These are phyloP conservation scores for Sinapis alba DNA, from an alignment of 441 rosid species.

Conservation along the genomic window DNA sequence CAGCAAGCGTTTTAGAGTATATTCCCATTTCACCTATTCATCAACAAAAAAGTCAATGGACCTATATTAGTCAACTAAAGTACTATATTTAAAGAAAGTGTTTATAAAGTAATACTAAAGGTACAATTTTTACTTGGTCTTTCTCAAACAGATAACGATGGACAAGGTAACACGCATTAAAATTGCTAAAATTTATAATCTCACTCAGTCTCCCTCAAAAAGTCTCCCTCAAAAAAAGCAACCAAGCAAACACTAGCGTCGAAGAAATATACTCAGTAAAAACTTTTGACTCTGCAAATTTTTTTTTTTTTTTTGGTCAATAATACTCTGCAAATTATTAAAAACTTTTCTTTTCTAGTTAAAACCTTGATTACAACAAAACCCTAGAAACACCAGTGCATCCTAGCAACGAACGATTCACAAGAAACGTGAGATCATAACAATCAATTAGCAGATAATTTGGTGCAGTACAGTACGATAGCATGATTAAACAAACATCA, in stretches of 20 bases:
- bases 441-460: neutral
- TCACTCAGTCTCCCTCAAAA: slow-evolving; percentile 19
- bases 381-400: neutral
- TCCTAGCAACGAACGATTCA: neutral
- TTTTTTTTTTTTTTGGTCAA: no score
- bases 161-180: slow-evolving; percentile 19
- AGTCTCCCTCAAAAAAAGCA: slow-evolving; percentile 9
- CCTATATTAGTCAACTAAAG: neutral
- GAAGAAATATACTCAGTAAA: slow-evolving; percentile 3
- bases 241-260: slow-evolving; percentile 14
- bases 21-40: slow-evolving; percentile 56
- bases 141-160: slow-evolving; percentile 15
- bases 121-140: neutral
- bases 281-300: slow-evolving; percentile 7
- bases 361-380: slow-evolving; percentile 7
- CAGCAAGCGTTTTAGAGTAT: slow-evolving; percentile 25
- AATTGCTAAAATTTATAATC: neutral
- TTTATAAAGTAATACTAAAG: slow-evolving; percentile 9
- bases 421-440: neutral
- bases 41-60: slow-evolving; percentile 17
- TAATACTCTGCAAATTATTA: slow-evolving; percentile 13
- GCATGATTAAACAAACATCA: neutral
- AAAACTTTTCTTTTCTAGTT: neutral
- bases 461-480: neutral
- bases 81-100: neutral